Percentiles rank a stretch among this genome's conserved stretches.
These are phyloP conservation scores for Xylariaceae sp. DNA, from an alignment of 2,329 filamentous ascomycete species.

Conservation along the genomic window DNA sequence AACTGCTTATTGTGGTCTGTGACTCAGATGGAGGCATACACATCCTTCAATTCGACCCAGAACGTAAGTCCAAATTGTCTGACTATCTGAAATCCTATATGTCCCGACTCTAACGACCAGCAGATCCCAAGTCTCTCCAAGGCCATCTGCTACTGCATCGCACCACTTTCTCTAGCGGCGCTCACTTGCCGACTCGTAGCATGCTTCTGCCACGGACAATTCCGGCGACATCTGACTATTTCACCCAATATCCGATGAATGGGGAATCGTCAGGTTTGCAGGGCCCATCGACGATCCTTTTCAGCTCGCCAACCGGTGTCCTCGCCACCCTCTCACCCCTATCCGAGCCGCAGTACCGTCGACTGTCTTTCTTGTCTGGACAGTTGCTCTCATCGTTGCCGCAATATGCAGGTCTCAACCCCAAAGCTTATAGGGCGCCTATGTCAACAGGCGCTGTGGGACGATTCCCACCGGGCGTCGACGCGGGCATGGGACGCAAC, in stretches of 20 bases:
- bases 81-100: conserved; percentile 1
- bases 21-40: conserved; percentile 85
- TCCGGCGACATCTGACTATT: conserved; percentile 37
- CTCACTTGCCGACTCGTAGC: conserved; percentile 69
- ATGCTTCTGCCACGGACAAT: conserved; percentile 69
- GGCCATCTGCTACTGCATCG: conserved; percentile 83
- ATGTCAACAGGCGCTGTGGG: conserved; percentile 44
- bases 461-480: conserved; percentile 47
- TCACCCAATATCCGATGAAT: conserved; percentile 23
- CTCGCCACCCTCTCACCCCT: conserved; percentile 74
- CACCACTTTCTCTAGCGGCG: conserved; percentile 80
- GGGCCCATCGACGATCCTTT: conserved; percentile 52
- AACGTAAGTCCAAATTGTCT: conserved; percentile 57
- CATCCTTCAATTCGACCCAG: conserved; percentile 88
- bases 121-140: conserved; percentile 88
- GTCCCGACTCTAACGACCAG: conserved; percentile 26
- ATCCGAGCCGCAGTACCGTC: conserved; percentile 75
- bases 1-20: conserved; percentile 75
- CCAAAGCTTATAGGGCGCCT: conserved; percentile 67
- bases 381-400: conserved; percentile 74
- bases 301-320: conserved; percentile 71
- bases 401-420: conserved; percentile 76
- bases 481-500: conserved; percentile 56
- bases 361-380: conserved; percentile 74
- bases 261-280: conserved; percentile 33